phyloP scores from a whole-genome alignment of 2,329 filamentous ascomycete genomes.

The Phaeosphaeriaceae sp. region DNA sequence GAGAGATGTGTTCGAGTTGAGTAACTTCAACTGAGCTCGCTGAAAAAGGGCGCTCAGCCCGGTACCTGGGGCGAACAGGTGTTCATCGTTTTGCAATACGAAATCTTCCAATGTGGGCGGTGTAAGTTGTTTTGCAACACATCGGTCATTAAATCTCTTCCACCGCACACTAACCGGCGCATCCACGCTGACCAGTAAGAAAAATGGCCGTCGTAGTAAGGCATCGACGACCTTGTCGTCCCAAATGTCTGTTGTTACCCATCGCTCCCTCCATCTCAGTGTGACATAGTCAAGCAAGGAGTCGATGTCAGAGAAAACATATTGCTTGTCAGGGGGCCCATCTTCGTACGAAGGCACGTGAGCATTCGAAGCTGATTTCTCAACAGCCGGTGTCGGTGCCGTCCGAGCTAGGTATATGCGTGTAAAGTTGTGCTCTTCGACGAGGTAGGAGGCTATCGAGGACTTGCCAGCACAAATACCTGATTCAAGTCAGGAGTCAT shows the following conservation, averaged over 20 bases:
- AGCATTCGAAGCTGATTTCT: slow-evolving; percentile 50
- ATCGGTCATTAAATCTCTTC: slow-evolving; percentile 73
- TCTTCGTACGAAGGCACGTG: slow-evolving; percentile 37
- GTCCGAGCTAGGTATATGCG: slow-evolving; percentile 66
- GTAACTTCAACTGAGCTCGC: slow-evolving; percentile 79
- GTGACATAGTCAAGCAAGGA: slow-evolving; percentile 85
- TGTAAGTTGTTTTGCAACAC: slow-evolving; percentile 54
- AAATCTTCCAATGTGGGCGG: slow-evolving; percentile 65
- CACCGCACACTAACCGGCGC: slow-evolving; percentile 85
- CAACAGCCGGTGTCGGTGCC: slow-evolving; percentile 47
- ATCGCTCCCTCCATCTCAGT: slow-evolving; percentile 79
- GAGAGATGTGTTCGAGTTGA: slow-evolving; percentile 81
- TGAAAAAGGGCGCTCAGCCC: slow-evolving; percentile 80
- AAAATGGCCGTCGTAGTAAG: slow-evolving; percentile 83
- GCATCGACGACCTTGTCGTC: slow-evolving; percentile 75
- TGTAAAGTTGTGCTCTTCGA: slow-evolving; percentile 82
- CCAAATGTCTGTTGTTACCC: slow-evolving; percentile 85
- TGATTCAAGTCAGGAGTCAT: slow-evolving; percentile 47
- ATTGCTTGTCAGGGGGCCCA: slow-evolving; percentile 29
- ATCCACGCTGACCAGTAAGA: slow-evolving; percentile 89
- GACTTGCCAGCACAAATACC: slow-evolving; percentile 94
- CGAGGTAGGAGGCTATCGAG: slow-evolving; percentile 85
- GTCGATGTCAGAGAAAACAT: slow-evolving; percentile 60
- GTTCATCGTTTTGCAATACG: slow-evolving; percentile 69
- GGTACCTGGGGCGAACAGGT: slow-evolving; percentile 71